These are phyloP conservation scores for Cephalotrichum gorgonifer DNA, from an alignment of 2,329 filamentous ascomycete species.

Conservation along the genomic window DNA sequence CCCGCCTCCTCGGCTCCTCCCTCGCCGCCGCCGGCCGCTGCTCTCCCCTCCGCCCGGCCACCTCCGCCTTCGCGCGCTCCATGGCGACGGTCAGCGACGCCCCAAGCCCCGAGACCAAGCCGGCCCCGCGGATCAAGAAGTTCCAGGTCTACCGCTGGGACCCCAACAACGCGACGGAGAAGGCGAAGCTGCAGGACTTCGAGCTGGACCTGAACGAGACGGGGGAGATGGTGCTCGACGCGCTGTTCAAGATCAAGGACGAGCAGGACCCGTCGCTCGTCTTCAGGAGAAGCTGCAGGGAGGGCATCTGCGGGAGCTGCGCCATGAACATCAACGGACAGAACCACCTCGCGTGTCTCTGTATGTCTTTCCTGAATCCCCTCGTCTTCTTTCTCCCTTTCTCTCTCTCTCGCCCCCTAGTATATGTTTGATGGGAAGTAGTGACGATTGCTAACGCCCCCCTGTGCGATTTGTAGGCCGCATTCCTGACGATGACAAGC, in stretches of 20 bases:
- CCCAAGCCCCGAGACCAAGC: slow-evolving; percentile 32
- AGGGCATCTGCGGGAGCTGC: slow-evolving; percentile 97
- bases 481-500: slow-evolving; percentile 74
- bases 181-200: slow-evolving; percentile 94
- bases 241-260: slow-evolving; percentile 97
- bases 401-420: not conserved
- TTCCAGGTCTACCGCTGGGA: slow-evolving; percentile 99
- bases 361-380: slow-evolving; percentile 44
- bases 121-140: slow-evolving; percentile 64
- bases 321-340: slow-evolving; percentile 99
- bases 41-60: slow-evolving; percentile 26
- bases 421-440: not conserved
- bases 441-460: slow-evolving; percentile 17
- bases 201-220: slow-evolving; percentile 97
- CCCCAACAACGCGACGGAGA: slow-evolving; percentile 81
- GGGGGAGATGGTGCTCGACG: slow-evolving; percentile 95
- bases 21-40: slow-evolving; percentile 25
- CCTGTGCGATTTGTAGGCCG: slow-evolving; percentile 54
- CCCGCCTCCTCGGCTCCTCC: slow-evolving; percentile 39
- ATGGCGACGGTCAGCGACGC: slow-evolving; percentile 50
- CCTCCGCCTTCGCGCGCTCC: slow-evolving; percentile 30
- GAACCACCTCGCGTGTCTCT: slow-evolving; percentile 94
- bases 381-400: not conserved
- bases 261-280: slow-evolving; percentile 94
- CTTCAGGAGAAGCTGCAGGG: slow-evolving; percentile 89